Percentiles rank a stretch among this genome's conserved stretches.
Evolutionary conservation across 139 green algal species (phyloP).

Genomic region (Limnomonas spitsbergensis): DNA sequence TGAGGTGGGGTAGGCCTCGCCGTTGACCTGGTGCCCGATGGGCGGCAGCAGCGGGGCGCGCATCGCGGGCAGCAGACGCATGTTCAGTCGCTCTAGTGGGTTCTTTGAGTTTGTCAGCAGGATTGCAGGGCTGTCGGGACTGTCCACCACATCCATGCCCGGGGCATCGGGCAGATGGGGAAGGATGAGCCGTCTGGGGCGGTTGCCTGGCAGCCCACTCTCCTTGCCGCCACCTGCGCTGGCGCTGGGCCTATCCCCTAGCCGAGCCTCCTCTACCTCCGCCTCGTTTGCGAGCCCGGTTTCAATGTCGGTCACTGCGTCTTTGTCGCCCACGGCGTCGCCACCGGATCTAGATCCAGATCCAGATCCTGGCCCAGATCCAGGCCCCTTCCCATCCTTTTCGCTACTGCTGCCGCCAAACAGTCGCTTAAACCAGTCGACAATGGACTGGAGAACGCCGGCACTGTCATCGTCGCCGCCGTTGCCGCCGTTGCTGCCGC

Average conservation of each 20-base stretch:
- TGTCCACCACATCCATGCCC: too few species aligned
- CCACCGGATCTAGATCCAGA: too few species aligned
- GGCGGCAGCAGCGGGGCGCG: neutral
- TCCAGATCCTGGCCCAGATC: too few species aligned
- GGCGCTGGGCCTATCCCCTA: too few species aligned
- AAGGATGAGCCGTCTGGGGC: neutral
- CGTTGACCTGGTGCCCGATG: neutral
- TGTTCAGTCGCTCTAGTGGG: neutral
- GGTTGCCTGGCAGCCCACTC: too few species aligned
- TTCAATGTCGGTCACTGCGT: neutral
- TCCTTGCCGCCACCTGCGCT: too few species aligned
- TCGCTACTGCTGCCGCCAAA: conserved; percentile 1
- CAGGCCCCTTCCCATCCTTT: too few species aligned
- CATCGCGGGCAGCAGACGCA: neutral
- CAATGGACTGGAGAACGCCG: neutral
- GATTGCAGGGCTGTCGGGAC: too few species aligned
- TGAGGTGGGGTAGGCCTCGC: neutral
- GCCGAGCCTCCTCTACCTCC: neutral
- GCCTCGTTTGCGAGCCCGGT: neutral
- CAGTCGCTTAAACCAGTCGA: neutral
- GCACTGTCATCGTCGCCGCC: too few species aligned
- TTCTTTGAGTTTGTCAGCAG: too few species aligned
- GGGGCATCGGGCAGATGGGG: neutral
- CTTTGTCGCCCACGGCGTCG: too few species aligned
- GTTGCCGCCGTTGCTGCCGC: too few species aligned